Evolutionary conservation across 768 basidiomycete species (phyloP), one percentile per base, ranked within the genome.

Genomic region (Nidula microcarpa): DNA sequence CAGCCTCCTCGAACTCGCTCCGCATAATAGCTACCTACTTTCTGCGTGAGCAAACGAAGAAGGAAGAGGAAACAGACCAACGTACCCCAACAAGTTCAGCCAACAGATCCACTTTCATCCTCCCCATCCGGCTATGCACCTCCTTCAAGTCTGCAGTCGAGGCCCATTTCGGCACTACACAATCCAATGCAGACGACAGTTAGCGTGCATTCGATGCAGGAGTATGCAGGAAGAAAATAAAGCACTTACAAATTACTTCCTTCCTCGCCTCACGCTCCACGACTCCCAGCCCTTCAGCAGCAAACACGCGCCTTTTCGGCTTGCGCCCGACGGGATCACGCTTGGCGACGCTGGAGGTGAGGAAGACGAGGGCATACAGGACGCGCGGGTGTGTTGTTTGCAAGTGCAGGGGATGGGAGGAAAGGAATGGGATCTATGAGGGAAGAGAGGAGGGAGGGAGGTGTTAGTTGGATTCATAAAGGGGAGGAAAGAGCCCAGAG

Each of bases 291-390:
- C 87, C 90, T 55, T 87, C 88, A 5, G 65, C 65, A 0, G 87
- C 83, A 68, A 90, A 92, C 0, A 87, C 70, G 46, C 80, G 84
- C 54, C 85, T 77, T 70, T 86, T 88, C 3, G 90, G 89, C 50
- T 81, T 85, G 23, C 87, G 75, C 39, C 89, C 91, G 0, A 86
- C 80, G 0, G 85, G 78, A 60, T 92, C 89, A 11, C 87, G 80
- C 59, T 89, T 89, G 0, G 86, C 79, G 1, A 80, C 71, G 4
- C 79, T 77, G 57, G 82, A 86, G 39, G 89, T 69, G 4, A 91
- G 78, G 63, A 86, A 91, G 0, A 81, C 84, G 4, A 91, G 73
- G 10, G 80, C 64, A 56, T 82, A 85, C 0, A 91, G 59, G 2
- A 86, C 66, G 4, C 84, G 79, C 0, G 89, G 88, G 58, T 89